Base-by-base conservation (phyloP, 805 yeast genomes). In the Teunomyces stri region DNA sequence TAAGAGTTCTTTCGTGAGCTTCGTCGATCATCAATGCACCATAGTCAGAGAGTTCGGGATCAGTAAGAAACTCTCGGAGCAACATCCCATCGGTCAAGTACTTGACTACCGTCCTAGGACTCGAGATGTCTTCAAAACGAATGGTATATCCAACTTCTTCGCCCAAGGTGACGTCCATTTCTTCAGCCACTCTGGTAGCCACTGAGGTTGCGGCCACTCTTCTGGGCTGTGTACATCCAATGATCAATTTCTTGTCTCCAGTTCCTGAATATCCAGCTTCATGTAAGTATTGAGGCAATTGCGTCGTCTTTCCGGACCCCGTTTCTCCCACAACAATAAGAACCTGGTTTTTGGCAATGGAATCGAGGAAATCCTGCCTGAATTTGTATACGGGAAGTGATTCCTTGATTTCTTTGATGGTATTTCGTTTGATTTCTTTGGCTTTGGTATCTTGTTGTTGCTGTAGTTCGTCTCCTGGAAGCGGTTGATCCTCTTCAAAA, bases 31-130 rank as follows among this genome's bases (percentile, higher is more conserved):
- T 90, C 47, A 92, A 74, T 1, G 87, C 96, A 1, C 94, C 80
- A 60, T 91, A 92, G 2, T 67, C 69, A 1, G 75, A 65, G 35
- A 91, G 66, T 37, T 80, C 80, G 0, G 95, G 88, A 61, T 91
- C 97, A 1, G 78, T 71, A 29, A 91, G 67, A 53, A 89, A 85
- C 66, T 94, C 99, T 49, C 97, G 69, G 29, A 91, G 71, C 16
- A 94, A 74, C 89, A 90, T 88, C 76, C 99, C 99, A 65, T 94
- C 99, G 0, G 99, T 94, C 80, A 91, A 79, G 65, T 94, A 94
- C 69, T 92, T 92, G 44, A 94, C 75, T 11, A 76, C 66, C 0
- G 99, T 94, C 13, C 74, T 70, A 31, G 80, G 74, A 0, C 90
- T 79, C 28, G 52, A 38, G 47, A 74, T 76, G 51, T 91, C 95